phyloP scores from a whole-genome alignment of 371 early-diverging fungal species.

The Rhizopus delemar region DNA sequence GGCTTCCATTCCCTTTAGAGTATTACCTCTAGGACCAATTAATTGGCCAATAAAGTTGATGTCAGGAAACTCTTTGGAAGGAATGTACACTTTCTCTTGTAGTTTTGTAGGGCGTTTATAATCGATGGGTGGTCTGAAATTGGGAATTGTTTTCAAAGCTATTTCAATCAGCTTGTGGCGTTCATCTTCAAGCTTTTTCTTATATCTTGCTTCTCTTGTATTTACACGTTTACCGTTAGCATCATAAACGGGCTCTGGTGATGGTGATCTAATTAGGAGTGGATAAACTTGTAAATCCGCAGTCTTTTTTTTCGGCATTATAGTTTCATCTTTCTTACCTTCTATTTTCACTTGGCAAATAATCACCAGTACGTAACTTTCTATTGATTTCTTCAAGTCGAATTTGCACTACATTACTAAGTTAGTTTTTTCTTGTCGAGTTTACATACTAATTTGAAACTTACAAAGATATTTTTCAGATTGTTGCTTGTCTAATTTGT shows the following conservation, averaged over 20 bases:
- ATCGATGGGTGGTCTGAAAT: slow-evolving; percentile 88
- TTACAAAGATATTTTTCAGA: slow-evolving; percentile 80
- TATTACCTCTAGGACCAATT: slow-evolving; percentile 96
- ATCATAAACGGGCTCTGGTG: slow-evolving; percentile 91
- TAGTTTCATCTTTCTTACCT: slow-evolving; percentile 54
- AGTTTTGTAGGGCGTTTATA: slow-evolving; percentile 83
- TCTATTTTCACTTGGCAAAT: slow-evolving; percentile 74
- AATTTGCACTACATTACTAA: slow-evolving; percentile 63
- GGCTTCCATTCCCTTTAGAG: slow-evolving; percentile 91
- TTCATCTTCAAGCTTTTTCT: slow-evolving; percentile 92
- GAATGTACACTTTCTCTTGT: slow-evolving; percentile 93
- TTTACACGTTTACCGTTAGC: slow-evolving; percentile 93
- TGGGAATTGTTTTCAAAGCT: slow-evolving; percentile 75
- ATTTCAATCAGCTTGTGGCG: slow-evolving; percentile 85
- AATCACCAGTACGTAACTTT: slow-evolving; percentile 79
- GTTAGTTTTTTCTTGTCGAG: neutral
- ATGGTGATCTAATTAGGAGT: slow-evolving; percentile 72
- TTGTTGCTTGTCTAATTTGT: slow-evolving; percentile 76
- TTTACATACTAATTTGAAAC: slow-evolving; percentile 20
- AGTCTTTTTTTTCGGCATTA: slow-evolving; percentile 48
- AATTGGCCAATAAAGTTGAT: slow-evolving; percentile 97
- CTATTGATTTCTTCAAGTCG: slow-evolving; percentile 88
- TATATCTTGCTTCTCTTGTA: slow-evolving; percentile 90
- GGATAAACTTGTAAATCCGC: neutral
- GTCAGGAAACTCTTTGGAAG: slow-evolving; percentile 92